Evolutionary conservation across 441 rosid genomes (phyloP).

Genomic region (Gossypium aridum): DNA sequence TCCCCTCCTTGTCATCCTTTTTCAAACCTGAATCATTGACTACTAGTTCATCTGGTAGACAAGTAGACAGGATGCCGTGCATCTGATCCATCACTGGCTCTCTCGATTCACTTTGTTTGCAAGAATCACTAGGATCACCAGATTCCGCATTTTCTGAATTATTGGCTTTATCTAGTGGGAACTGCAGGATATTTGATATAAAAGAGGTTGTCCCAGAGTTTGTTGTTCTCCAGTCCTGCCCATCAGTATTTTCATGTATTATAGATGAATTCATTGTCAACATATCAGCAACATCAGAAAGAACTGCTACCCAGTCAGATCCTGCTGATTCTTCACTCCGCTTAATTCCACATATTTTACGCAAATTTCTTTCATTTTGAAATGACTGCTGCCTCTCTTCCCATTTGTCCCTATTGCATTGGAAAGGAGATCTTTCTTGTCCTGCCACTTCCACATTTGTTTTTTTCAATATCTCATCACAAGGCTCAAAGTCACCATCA

Average conservation of each 20-base stretch:
- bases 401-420: constrained; percentile 10
- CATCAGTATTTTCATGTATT: constrained; percentile 22
- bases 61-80: constrained; percentile 23
- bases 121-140: constrained; percentile 20
- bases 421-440: constrained; percentile 9
- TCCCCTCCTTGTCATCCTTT: constrained; percentile 33
- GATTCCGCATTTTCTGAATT: constrained; percentile 21
- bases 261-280: constrained; percentile 22
- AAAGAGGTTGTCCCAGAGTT: constrained; percentile 38
- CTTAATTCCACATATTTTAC: constrained; percentile 20
- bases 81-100: constrained; percentile 23
- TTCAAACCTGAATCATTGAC: constrained; percentile 24
- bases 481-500: constrained; percentile 19
- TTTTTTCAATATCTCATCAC: constrained; percentile 11
- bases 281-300: constrained; percentile 26
- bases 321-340: constrained; percentile 17
- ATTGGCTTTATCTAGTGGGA: constrained; percentile 24
- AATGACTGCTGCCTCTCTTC: constrained; percentile 8
- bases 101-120: constrained; percentile 20
- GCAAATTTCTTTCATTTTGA: constrained; percentile 27
- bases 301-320: constrained; percentile 15
- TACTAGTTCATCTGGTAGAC: constrained; percentile 17
- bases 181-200: constrained; percentile 33
- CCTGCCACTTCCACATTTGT: constrained; percentile 11
- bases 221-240: constrained; percentile 21